These are phyloP conservation scores for Saccharomyces hybrid DNA, from an alignment of 1,139 yeast genomes.

Conservation along the genomic window DNA sequence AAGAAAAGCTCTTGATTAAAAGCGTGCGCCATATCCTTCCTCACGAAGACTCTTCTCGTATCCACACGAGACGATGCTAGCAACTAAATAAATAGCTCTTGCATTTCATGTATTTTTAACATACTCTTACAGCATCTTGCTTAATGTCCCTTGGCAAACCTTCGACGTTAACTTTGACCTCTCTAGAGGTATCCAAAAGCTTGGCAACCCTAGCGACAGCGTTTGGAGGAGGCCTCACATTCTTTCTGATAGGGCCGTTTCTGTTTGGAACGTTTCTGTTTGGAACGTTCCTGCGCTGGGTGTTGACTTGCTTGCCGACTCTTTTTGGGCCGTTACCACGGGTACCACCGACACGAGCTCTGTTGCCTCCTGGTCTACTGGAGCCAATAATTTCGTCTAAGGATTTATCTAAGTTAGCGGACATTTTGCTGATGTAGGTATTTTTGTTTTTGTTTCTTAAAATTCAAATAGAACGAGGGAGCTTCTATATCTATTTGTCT, in stretches of 20 bases:
- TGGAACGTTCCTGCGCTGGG: slow-evolving; percentile 19
- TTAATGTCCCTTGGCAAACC: slow-evolving; percentile 75
- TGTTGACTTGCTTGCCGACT: slow-evolving; percentile 25
- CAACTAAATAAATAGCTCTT: slow-evolving; percentile 1
- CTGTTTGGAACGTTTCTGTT: slow-evolving; percentile 11
- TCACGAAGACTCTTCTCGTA: slow-evolving; percentile 5
- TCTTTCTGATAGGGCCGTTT: slow-evolving; percentile 18
- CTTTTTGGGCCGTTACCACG: slow-evolving; percentile 32
- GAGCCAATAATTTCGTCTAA: slow-evolving; percentile 89
- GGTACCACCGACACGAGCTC: slow-evolving; percentile 34
- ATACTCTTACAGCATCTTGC: slow-evolving; percentile 74
- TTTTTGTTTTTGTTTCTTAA: background rate
- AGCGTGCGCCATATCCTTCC: background rate
- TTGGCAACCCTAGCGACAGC: slow-evolving; percentile 39
- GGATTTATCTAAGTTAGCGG: slow-evolving; percentile 79
- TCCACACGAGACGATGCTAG: slow-evolving; percentile 8
- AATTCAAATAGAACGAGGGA: background rate
- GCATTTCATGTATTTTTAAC: slow-evolving; percentile 32
- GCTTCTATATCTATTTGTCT: background rate
- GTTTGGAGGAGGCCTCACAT: slow-evolving; percentile 24
- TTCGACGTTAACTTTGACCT: slow-evolving; percentile 67
- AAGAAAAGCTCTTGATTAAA: background rate
- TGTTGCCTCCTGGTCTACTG: slow-evolving; percentile 36
- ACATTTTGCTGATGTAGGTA: slow-evolving; percentile 34
- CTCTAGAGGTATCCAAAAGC: slow-evolving; percentile 47